phyloP scores from a whole-genome alignment of 225 moss, liverwort and hornwort genomes.

The Anthoceros angustus region DNA sequence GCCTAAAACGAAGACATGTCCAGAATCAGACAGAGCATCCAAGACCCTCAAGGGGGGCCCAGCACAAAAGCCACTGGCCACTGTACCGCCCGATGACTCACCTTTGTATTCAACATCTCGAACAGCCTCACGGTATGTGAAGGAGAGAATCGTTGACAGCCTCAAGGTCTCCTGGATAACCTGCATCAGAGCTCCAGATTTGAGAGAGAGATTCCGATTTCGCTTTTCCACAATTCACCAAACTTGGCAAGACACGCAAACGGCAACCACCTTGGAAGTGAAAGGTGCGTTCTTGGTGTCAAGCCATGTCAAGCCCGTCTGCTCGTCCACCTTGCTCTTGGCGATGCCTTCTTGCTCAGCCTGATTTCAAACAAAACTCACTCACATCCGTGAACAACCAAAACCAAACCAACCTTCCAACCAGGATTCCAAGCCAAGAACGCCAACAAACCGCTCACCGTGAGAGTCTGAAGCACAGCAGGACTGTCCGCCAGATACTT shows the following conservation, averaged over 20 bases:
- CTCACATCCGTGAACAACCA: not conserved
- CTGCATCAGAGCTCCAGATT: slow-evolving; percentile 6
- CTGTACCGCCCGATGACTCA: not conserved
- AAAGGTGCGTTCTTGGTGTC: slow-evolving; percentile 19
- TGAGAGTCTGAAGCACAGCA: slow-evolving; percentile 16
- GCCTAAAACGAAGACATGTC: not conserved
- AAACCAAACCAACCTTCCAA: not conserved
- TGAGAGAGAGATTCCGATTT: no score
- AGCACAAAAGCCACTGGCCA: not conserved
- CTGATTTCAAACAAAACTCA: not conserved
- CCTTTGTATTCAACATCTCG: slow-evolving; percentile 28
- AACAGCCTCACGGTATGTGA: slow-evolving; percentile 14
- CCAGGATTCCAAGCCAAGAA: not conserved
- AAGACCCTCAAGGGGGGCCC: not conserved
- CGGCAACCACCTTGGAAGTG: slow-evolving; percentile 2
- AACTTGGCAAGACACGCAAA: no score
- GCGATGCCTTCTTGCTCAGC: slow-evolving; percentile 19
- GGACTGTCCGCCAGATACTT: slow-evolving; percentile 21
- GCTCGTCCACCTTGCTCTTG: not conserved
- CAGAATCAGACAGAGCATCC: not conserved
- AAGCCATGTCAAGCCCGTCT: slow-evolving; percentile 7
- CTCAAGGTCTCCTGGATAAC: slow-evolving; percentile 29
- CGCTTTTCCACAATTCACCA: no score
- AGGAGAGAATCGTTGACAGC: slow-evolving; percentile 23
- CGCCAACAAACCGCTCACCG: slow-evolving; percentile 6